phyloP scores from a whole-genome alignment of 768 basidiomycete species.

The Leccinum uliginosum region DNA sequence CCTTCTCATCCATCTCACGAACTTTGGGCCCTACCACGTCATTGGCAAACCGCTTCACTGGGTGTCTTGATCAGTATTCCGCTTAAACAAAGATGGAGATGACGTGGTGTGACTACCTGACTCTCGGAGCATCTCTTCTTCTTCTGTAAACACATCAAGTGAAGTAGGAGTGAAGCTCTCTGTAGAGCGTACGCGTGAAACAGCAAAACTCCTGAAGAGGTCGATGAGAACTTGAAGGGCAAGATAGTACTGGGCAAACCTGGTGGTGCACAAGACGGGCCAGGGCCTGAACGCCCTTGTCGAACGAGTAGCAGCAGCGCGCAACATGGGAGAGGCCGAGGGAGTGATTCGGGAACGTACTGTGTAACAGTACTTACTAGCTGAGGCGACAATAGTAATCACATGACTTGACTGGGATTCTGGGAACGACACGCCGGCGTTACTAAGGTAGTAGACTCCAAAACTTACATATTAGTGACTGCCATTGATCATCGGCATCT shows the following conservation, averaged over 20 bases:
- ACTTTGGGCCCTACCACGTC: conserved; percentile 91
- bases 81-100: neutral
- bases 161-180: conserved; percentile 45
- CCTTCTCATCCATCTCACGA: conserved; percentile 96
- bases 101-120: conserved; percentile 51
- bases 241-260: conserved; percentile 12
- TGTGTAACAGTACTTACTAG: no score
- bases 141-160: conserved; percentile 83
- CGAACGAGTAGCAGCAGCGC: conserved; percentile 16
- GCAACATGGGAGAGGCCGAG: conserved; percentile 21
- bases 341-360: neutral
- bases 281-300: conserved; percentile 7
- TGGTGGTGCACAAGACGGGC: conserved; percentile 1
- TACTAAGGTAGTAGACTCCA: no score
- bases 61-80: conserved; percentile 6
- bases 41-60: conserved; percentile 83
- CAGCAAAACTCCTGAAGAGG: conserved; percentile 20
- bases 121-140: conserved; percentile 92
- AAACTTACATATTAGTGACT: no score
- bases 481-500: no score
- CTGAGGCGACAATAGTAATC: no score
- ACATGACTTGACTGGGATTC: conserved; percentile 23
- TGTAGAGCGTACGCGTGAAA: conserved; percentile 23
- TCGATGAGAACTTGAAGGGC: neutral
- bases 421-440: no score